Conservation (phyloP, 106 monocot genomes). For the Dactylorhiza incarnata region DNA sequence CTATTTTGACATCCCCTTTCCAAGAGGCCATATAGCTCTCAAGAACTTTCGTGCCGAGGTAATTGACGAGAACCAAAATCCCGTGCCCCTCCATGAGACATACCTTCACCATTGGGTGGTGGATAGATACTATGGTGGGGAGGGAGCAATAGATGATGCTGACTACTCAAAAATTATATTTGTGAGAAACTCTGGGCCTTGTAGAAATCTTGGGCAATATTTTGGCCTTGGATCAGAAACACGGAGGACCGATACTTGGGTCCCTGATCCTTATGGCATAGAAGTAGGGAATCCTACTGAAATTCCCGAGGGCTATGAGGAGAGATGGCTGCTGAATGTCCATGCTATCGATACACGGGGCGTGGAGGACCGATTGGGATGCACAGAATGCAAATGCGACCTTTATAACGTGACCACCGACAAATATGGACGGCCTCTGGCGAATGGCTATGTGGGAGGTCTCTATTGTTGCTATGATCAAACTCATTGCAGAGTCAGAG, state of each 20-base stretch:
- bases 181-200: conserved; percentile 44
- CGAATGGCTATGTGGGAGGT: conserved; percentile 55
- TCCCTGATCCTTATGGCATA: conserved; percentile 77
- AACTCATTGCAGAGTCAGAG: conserved; percentile 36
- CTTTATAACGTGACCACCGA: conserved; percentile 68
- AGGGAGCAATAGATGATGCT: background rate
- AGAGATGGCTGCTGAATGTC: conserved; percentile 70
- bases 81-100: conserved; percentile 71
- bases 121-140: conserved; percentile 28
- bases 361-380: conserved; percentile 49
- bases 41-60: conserved; percentile 72
- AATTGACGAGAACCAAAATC: conserved; percentile 43
- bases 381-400: conserved; percentile 70
- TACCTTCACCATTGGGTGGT: conserved; percentile 88
- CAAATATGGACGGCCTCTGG: conserved; percentile 22
- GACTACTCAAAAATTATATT: conserved; percentile 14
- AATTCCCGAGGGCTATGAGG: conserved; percentile 55
- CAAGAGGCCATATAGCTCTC: conserved; percentile 71
- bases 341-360: conserved; percentile 85
- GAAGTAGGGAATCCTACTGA: conserved; percentile 49
- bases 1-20: conserved; percentile 51
- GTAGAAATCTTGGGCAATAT: conserved; percentile 45
- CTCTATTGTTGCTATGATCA: conserved; percentile 71
- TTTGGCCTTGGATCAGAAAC: conserved; percentile 88
- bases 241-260: conserved; percentile 48